Base-by-base conservation (phyloP, 495 filamentous ascomycete genomes). In the Aspergillus cristatus region DNA sequence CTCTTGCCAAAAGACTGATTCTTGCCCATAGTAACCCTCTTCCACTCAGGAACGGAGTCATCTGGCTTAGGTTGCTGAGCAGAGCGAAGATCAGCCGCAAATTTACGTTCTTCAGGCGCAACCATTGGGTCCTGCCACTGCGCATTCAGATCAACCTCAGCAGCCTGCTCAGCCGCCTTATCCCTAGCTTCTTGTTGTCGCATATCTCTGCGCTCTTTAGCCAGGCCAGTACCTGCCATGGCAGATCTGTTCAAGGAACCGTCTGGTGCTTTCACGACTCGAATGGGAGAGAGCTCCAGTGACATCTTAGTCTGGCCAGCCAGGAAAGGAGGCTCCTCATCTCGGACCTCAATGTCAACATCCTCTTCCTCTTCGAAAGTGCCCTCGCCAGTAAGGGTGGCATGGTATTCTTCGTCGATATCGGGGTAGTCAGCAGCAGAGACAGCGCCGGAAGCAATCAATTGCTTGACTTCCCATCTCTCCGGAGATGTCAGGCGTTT, bases 81-180 rank as follows among this genome's bases (percentile, higher is more conserved):
- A 40, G 68, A 78, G 30, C 82, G 72, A 14, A 97, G 54, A 46
- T 95, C 93, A 37, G 76, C 75, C 2, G 90, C 93, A 60, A 97
- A 97, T 45, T 90, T 81, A 17, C 84, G 72, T 41, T 84, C 71
- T 33, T 88, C 83, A 1, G 90, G 80, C 17, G 77, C 74, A 20
- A 83, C 80, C 88, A 99, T 94, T 0, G 91, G 91, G 60, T 99
- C 91, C 38, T 95, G 78, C 91, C 91, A 99, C 56, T 96, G 88
- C 1, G 84, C 80, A 31, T 81, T 78, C 4, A 99, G 74, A 49
- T 98, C 90, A 7, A 91, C 83, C 43, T 86, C 77, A 3, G 78
- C 66, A 3, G 84, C 78, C 42, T 83, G 77, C 47, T 94, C 77
- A 1, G 81, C 80, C 3, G 86, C 85, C 42, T 81, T 82, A 28